phyloP scores from a whole-genome alignment of 495 filamentous ascomycete species.

The Neurospora discreta region DNA sequence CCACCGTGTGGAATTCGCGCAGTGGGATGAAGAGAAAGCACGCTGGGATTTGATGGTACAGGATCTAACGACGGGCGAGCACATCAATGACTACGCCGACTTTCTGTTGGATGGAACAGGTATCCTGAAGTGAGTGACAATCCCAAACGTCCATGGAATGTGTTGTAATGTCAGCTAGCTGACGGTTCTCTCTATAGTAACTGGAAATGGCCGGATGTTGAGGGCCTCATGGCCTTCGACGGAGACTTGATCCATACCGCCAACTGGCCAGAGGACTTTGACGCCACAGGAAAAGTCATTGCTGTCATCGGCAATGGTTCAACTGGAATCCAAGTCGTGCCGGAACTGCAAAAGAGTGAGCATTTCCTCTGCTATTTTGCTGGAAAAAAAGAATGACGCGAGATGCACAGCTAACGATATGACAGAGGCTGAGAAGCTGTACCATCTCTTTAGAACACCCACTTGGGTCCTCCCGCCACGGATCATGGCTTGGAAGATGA shows the following conservation, averaged over 20 bases:
- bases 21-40: constrained; percentile 31
- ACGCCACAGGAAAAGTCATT: constrained; percentile 45
- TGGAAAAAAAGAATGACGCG: no score
- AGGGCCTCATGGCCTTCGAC: constrained; percentile 34
- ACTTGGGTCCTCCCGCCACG: constrained; percentile 56
- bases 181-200: constrained; percentile 30
- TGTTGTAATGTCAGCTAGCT: constrained; percentile 5
- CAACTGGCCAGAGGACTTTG: constrained; percentile 44
- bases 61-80: constrained; percentile 33
- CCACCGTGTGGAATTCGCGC: constrained; percentile 27
- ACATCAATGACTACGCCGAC: constrained; percentile 38
- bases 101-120: constrained; percentile 50
- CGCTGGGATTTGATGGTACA: constrained; percentile 41
- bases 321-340: constrained; percentile 50
- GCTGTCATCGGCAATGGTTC: constrained; percentile 50
- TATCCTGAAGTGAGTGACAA: constrained; percentile 40
- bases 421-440: constrained; percentile 32
- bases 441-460: constrained; percentile 44
- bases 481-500: constrained; percentile 30
- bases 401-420: constrained; percentile 16
- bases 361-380: constrained; percentile 22
- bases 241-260: constrained; percentile 49
- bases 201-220: constrained; percentile 51
- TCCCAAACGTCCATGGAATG: neutral
- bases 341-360: constrained; percentile 45